These are phyloP conservation scores for Xylaria bambusicola DNA, from an alignment of 495 filamentous ascomycete species.

Conservation along the genomic window DNA sequence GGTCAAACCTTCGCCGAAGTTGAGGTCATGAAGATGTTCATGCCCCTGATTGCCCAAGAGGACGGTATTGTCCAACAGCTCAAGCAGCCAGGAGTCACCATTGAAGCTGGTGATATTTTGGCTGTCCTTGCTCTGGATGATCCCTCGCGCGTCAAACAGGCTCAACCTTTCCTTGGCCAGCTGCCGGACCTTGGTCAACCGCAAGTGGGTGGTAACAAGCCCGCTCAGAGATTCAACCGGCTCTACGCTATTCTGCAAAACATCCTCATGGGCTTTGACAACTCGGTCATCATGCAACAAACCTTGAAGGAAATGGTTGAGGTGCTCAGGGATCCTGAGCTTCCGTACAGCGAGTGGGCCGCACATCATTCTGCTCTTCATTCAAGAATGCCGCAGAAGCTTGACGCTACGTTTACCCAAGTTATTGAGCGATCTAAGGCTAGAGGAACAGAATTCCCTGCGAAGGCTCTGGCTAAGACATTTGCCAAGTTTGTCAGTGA, in stretches of 20 bases:
- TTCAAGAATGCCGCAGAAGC: conserved; percentile 91
- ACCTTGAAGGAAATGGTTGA: conserved; percentile 88
- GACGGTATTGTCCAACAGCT: conserved; percentile 97
- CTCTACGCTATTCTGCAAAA: conserved; percentile 79
- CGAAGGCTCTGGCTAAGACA: conserved; percentile 81
- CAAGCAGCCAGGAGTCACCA: conserved; percentile 97
- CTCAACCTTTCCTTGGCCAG: conserved; percentile 91
- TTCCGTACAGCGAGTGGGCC: conserved; percentile 96
- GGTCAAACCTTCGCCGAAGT: conserved; percentile 96
- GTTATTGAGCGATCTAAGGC: conserved; percentile 79
- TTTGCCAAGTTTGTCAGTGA: conserved; percentile 88
- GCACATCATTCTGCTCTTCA: conserved; percentile 94
- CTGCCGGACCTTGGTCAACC: conserved; percentile 86
- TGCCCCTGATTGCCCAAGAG: conserved; percentile 96
- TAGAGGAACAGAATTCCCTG: conserved; percentile 85
- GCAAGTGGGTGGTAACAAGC: conserved; percentile 85
- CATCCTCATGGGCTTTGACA: conserved; percentile 93
- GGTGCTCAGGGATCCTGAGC: conserved; percentile 83
- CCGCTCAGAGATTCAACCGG: conserved; percentile 80
- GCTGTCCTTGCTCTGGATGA: conserved; percentile 96
- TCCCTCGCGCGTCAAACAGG: conserved; percentile 93
- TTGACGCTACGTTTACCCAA: conserved; percentile 77
- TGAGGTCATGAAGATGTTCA: conserved; percentile 99
- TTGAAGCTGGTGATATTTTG: conserved; percentile 98
- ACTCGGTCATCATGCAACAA: conserved; percentile 90